Evolutionary conservation across 2,329 filamentous ascomycete genomes (phyloP), one percentile per base, ranked within the genome.

Genomic region (Dissoconium aciculare): DNA sequence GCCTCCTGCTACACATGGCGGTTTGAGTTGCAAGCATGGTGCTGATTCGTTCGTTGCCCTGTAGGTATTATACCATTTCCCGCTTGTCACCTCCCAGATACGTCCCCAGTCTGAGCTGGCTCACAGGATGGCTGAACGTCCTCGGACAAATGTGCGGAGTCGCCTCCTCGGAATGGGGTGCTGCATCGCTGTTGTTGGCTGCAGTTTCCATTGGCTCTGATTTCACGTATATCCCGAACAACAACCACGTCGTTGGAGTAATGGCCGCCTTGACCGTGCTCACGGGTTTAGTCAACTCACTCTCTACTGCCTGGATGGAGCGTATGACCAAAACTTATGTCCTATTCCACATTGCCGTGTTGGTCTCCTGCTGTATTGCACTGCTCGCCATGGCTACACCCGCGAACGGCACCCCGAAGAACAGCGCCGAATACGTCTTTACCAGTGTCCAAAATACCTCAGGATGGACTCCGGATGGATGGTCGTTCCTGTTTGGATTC

Each of bases 401-500:
- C 4, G 33, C 35, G 15, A 34, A 37, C 13, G 45, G 44, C 11
- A 51, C 63, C 31, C 53, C 66, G 35, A 68, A 66, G 45, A 64
- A 71, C 43, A 46, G 53, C 31, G 59, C 66, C 10, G 47, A 49
- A 12, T 71, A 69, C 39, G 67, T 67, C 21, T 72, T 71, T 44
- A 70, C 67, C 5, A 43, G 69, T 30, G 57, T 70, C 30, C 56
- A 64, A 26, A 56, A 63, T 2, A 50, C 50, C 14, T 67, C 62
- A 1, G 68, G 68, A 19, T 73, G 68, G 68, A 55, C 43, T 1
- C 67, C 67, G 0, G 50, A 58, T 2, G 67, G 67, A 13, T 71
- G 65, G 47, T 65, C 63, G 3, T 71, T 68, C 45, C 45, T 71
- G n/a, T 71, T 72, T 36, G 68, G 68, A n/a, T 71, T 70, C 45